These are phyloP conservation scores for Colletotrichum lentis DNA, from an alignment of 2,329 filamentous ascomycete genomes.

Conservation along the genomic window DNA sequence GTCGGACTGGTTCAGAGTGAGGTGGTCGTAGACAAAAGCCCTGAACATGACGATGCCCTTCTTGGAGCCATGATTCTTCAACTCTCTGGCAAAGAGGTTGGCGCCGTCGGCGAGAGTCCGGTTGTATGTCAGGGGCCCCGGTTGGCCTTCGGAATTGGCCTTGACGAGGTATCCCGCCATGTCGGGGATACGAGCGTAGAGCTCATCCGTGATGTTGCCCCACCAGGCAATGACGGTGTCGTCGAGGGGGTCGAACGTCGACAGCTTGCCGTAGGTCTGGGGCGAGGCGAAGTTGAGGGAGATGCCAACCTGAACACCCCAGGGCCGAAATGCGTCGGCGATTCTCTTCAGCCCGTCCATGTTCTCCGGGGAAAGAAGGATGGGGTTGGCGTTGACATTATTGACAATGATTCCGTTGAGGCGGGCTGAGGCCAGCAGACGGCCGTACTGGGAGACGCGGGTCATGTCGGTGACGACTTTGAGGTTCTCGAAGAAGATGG, in stretches of 20 bases:
- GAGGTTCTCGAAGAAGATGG: conserved; percentile 72
- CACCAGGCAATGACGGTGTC: conserved; percentile 68
- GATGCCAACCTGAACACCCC: conserved; percentile 70
- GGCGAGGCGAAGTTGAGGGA: conserved; percentile 76
- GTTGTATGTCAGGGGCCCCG: conserved; percentile 74
- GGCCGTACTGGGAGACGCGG: conserved; percentile 68
- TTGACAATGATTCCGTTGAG: conserved; percentile 74
- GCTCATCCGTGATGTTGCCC: conserved; percentile 63
- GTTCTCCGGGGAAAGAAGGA: conserved; percentile 63
- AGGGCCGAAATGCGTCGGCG: conserved; percentile 72
- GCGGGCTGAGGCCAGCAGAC: conserved; percentile 70
- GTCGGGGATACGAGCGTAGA: conserved; percentile 71
- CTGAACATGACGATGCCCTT: conserved; percentile 72
- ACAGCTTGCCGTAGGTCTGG: conserved; percentile 61
- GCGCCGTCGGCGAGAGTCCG: conserved; percentile 73
- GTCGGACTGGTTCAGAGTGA: conserved; percentile 58
- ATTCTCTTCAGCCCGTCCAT: conserved; percentile 68
- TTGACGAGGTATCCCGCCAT: conserved; percentile 75
- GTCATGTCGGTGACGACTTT: conserved; percentile 65
- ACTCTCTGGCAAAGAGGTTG: conserved; percentile 70
- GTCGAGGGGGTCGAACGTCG: conserved; percentile 72
- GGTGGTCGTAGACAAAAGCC: conserved; percentile 72
- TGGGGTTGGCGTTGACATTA: conserved; percentile 75
- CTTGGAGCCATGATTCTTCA: conserved; percentile 59
- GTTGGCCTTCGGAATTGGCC: conserved; percentile 76